Percentiles rank a stretch among this genome's conserved stretches.
Evolutionary conservation across 2,329 filamentous ascomycete genomes (phyloP).

Genomic region (Alternaria arborescens): DNA sequence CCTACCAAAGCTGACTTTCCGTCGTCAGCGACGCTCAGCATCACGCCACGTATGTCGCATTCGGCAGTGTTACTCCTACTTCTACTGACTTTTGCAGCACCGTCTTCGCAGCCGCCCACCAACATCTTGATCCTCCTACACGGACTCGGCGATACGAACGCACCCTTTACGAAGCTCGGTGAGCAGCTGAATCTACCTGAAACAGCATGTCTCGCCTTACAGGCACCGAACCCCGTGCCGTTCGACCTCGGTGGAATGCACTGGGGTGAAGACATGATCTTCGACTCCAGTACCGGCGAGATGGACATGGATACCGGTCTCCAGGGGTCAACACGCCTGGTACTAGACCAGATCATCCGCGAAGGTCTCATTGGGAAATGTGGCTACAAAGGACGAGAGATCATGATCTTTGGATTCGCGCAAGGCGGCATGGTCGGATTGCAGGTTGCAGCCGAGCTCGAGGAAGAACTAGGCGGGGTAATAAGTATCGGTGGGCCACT

Average conservation of each 20-base stretch:
- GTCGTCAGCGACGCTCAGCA: conserved; percentile 50
- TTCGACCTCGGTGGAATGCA: conserved; percentile 72
- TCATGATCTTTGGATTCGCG: conserved; percentile 64
- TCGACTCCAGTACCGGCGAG: conserved; percentile 61
- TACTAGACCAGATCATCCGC: conserved; percentile 56
- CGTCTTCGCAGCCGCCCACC: conserved; percentile 66
- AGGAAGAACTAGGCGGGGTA: conserved; percentile 63
- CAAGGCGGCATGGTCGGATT: conserved; percentile 67
- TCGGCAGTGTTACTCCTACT: not conserved
- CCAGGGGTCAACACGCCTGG: conserved; percentile 51
- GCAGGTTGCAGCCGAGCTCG: conserved; percentile 51
- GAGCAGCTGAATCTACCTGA: conserved; percentile 76
- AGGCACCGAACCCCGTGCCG: conserved; percentile 74
- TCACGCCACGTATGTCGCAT: conserved; percentile 56
- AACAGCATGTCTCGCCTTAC: conserved; percentile 77
- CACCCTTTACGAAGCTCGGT: conserved; percentile 74
- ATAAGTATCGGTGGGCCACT: conserved; percentile 70
- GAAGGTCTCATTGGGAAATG: conserved; percentile 59
- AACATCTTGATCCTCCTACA: conserved; percentile 84
- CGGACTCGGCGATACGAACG: conserved; percentile 79
- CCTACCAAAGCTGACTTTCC: conserved; percentile 56
- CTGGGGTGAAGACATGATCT: conserved; percentile 68
- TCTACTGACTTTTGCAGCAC: conserved; percentile 42
- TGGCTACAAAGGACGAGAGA: conserved; percentile 58
- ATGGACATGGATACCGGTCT: conserved; percentile 66